Base-by-base conservation (phyloP, 2,329 filamentous ascomycete genomes). In the Paracoccidioides lutzii region DNA sequence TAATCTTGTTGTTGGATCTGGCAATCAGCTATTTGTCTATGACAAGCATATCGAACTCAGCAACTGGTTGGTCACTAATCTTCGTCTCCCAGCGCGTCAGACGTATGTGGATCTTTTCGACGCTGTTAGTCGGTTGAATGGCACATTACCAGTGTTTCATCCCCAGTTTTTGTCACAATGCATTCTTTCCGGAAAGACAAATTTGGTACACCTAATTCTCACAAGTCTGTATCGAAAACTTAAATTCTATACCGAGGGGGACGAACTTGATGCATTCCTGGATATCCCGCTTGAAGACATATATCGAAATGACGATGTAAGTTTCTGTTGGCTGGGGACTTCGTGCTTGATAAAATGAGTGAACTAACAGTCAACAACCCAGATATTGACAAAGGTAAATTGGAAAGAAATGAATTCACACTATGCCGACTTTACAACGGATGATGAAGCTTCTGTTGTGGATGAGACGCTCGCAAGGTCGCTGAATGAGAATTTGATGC, bases 121-220 rank as follows among this genome's bases (percentile, higher is more conserved):
- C 42, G 80, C 90, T 7, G 87, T 94, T 9, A 86, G 87, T 61
- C 78, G 87, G 58, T 76, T 97, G 51, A 97, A 96, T 65, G 88
- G 89, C 0, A 87, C 90, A 2, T 74, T 97, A 5, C 89, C 93
- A 0, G 78, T 94, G 2, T 98, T 95, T 63, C 91, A 98, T 64
- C 93, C 93, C 0, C 89, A 95, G 64, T 88, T 95, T 57, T 72
- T 97, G 32, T 86, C 87, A 53, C 88, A 96, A 68, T 91, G 87
- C 63, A 88, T 95, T 41, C 75, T 95, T 32, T 80, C 84, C 22
- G 91, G 90, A 0, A 95, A 95, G 66, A 78, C 79, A 38, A 67
- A 71, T 3, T 69, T 89, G 5, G 88, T 93, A 2, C 84, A 89
- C 61, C 77, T 77, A 8, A 82, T 95, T 8, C 70, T 97, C 33